A percentile compares a stretch with the other conserved stretches of the same genome.
phyloP scores from a whole-genome alignment of 179 eudicot genomes.

The Silene coronaria region DNA sequence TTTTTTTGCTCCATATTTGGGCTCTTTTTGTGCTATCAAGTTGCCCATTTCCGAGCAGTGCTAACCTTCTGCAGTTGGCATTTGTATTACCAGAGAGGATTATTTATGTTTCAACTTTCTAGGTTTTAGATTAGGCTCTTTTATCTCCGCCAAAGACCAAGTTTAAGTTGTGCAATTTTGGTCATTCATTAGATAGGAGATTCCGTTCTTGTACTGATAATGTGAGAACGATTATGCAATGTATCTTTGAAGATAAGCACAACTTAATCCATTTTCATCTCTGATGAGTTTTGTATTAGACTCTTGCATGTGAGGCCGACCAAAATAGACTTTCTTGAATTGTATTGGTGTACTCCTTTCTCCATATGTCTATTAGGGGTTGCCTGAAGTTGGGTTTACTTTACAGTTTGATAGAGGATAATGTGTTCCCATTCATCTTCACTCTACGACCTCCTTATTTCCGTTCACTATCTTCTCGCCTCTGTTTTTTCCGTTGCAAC shows the following conservation, averaged over 20 bases:
- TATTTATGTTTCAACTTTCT: neutral
- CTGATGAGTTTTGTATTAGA: too few relatives aligned
- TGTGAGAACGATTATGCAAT: neutral
- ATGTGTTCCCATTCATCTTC: too few relatives aligned
- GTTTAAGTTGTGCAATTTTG: neutral
- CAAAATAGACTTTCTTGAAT: too few relatives aligned
- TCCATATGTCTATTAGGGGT: too few relatives aligned
- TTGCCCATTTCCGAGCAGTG: constrained; percentile 15
- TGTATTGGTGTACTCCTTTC: too few relatives aligned
- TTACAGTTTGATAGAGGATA: too few relatives aligned
- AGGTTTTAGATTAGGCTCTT: neutral
- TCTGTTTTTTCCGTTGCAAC: too few relatives aligned
- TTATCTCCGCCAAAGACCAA: neutral
- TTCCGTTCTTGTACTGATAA: constrained; percentile 14
- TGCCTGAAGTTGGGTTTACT: too few relatives aligned
- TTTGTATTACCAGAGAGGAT: neutral
- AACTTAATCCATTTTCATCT: neutral
- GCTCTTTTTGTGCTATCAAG: constrained; percentile 13
- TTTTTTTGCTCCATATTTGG: neutral
- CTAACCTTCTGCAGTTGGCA: neutral
- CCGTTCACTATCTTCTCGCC: too few relatives aligned
- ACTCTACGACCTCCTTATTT: neutral
- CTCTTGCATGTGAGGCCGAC: too few relatives aligned
- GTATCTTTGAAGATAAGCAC: neutral
- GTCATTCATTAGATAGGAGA: neutral